Conservation (phyloP, 352 stramenopile species). For the Phytophthora ohioensis region DNA sequence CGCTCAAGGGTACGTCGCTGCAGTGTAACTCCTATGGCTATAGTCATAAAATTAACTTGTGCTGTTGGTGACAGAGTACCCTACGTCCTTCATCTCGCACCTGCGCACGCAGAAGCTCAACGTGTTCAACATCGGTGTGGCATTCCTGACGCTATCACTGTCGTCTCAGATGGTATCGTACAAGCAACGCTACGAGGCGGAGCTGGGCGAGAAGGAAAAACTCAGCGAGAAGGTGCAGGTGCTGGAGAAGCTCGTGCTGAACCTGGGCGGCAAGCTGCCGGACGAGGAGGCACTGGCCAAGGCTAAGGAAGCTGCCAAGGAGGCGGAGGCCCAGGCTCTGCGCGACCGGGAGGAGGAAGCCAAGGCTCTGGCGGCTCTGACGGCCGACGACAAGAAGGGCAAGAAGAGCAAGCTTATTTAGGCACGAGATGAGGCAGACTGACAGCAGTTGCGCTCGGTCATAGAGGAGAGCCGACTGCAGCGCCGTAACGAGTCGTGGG, state of each 20-base stretch:
- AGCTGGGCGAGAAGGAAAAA: constrained; percentile 47
- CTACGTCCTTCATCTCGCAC: constrained; percentile 84
- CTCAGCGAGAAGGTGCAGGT: constrained; percentile 58
- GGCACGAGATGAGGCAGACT: constrained; percentile 6
- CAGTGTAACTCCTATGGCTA: neutral
- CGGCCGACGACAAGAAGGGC: constrained; percentile 43
- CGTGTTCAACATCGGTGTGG: constrained; percentile 87
- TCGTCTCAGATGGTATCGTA: constrained; percentile 83
- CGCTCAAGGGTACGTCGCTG: constrained; percentile 46
- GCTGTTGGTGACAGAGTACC: constrained; percentile 61
- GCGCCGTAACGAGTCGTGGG: constrained; percentile 1
- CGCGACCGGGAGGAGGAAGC: constrained; percentile 51
- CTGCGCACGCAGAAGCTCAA: constrained; percentile 84
- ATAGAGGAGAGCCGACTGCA: constrained; percentile 31
- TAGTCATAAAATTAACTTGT: neutral
- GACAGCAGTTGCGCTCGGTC: constrained; percentile 7
- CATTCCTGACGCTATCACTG: constrained; percentile 87
- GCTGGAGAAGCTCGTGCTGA: constrained; percentile 73
- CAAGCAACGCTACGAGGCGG: constrained; percentile 69
- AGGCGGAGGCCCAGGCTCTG: constrained; percentile 44
- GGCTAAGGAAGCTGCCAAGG: constrained; percentile 50
- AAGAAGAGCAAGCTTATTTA: constrained; percentile 83
- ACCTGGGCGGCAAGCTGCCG: constrained; percentile 63
- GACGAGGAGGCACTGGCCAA: constrained; percentile 62
- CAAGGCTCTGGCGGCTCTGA: constrained; percentile 43